Conservation (phyloP, 75 land plant genomes). For the Pseudotsuga menziesii region DNA sequence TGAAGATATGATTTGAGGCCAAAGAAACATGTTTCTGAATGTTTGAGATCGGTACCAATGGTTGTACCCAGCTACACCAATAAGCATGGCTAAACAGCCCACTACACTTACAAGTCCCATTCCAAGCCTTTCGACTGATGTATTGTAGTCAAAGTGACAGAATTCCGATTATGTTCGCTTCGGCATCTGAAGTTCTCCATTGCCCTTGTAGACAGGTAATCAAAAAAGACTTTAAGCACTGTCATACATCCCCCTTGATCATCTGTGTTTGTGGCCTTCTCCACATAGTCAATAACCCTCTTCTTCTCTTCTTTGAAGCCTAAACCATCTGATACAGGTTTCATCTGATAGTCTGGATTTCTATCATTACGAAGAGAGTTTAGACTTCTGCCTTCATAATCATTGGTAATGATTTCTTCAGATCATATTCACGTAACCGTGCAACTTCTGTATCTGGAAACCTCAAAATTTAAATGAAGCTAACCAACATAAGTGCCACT, state of each 20-base stretch:
- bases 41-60: conserved; percentile 17
- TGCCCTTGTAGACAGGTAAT: conserved; percentile 66
- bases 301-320: too few species aligned
- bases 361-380: too few species aligned
- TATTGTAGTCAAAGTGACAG: conserved; percentile 94
- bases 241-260: conserved; percentile 49
- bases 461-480: too few species aligned
- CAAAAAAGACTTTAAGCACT: conserved; percentile 64
- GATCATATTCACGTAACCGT: too few species aligned
- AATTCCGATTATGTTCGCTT: conserved; percentile 68
- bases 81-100: conserved; percentile 22
- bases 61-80: conserved; percentile 18
- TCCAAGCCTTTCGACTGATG: too few species aligned
- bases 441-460: too few species aligned
- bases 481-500: too few species aligned
- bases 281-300: too few species aligned
- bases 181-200: conserved; percentile 67
- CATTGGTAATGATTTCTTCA: too few species aligned
- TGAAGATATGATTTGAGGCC: conserved; percentile 24
- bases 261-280: not conserved
- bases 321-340: too few species aligned
- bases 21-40: conserved; percentile 23
- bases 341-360: too few species aligned
- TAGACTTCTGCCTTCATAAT: too few species aligned
- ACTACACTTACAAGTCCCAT: conserved; percentile 21